These are phyloP conservation scores for Coemansia umbellata DNA, from an alignment of 192 early-diverging fungal genomes.

Conservation along the genomic window DNA sequence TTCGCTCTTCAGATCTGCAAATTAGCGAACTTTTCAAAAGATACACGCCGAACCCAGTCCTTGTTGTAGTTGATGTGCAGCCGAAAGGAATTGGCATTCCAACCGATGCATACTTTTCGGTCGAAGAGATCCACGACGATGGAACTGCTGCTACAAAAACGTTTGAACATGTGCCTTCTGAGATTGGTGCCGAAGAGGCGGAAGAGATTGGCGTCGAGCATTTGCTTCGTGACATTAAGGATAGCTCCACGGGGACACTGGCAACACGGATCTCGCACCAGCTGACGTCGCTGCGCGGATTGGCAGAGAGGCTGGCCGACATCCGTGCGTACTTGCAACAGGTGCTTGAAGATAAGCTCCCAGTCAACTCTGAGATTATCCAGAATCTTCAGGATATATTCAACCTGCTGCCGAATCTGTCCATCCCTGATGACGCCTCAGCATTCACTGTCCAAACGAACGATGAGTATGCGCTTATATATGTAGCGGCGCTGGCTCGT, in stretches of 20 bases:
- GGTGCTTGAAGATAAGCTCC: slow-evolving; percentile 79
- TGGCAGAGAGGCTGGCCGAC: slow-evolving; percentile 79
- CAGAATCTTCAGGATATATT: slow-evolving; percentile 99
- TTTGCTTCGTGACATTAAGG: slow-evolving; percentile 96
- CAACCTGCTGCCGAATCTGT: slow-evolving; percentile 91
- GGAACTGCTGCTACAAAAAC: slow-evolving; percentile 96
- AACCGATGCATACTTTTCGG: slow-evolving; percentile 95
- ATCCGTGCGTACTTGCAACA: slow-evolving; percentile 86
- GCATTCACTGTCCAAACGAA: slow-evolving; percentile 92
- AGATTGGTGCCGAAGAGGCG: slow-evolving; percentile 98
- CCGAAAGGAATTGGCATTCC: slow-evolving; percentile 91
- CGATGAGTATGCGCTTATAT: slow-evolving; percentile 93
- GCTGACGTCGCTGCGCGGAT: slow-evolving; percentile 85
- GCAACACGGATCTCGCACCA: slow-evolving; percentile 92
- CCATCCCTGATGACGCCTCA: slow-evolving; percentile 70
- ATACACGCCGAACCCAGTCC: slow-evolving; percentile 90
- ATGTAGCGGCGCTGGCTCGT: slow-evolving; percentile 86
- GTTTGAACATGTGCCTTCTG: slow-evolving; percentile 92
- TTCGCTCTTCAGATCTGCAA: slow-evolving; percentile 91
- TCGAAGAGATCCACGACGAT: slow-evolving; percentile 98
- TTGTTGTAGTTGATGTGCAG: slow-evolving; percentile 97
- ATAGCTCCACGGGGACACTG: slow-evolving; percentile 90
- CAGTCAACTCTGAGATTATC: slow-evolving; percentile 94
- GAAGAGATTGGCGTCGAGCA: slow-evolving; percentile 99
- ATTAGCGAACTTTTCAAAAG: slow-evolving; percentile 98